These are phyloP conservation scores for Hypoxylon sp. DNA, from an alignment of 2,329 filamentous ascomycete species.

Conservation along the genomic window DNA sequence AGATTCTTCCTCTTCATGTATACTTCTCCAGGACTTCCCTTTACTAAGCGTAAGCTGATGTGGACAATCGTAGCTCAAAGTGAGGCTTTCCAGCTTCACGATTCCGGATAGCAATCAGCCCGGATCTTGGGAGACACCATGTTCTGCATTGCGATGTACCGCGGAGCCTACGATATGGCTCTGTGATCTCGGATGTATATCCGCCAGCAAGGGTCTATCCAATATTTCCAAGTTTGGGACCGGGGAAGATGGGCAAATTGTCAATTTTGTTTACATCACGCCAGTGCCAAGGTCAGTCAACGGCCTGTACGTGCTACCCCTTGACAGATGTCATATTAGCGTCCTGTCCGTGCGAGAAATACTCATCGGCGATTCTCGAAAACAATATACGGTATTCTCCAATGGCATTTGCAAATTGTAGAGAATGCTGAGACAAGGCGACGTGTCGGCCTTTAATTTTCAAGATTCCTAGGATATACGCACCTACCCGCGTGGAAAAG, in stretches of 20 bases:
- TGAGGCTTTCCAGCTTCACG: slow-evolving; percentile 12
- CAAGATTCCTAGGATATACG: background rate
- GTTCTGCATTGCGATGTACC: slow-evolving; percentile 26
- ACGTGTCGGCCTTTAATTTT: background rate
- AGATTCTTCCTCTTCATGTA: background rate
- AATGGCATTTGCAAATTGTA: background rate
- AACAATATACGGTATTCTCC: slow-evolving; percentile 10
- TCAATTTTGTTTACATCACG: slow-evolving; percentile 24
- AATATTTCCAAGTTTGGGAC: slow-evolving; percentile 7
- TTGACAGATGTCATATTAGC: slow-evolving; percentile 14
- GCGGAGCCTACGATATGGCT: slow-evolving; percentile 18
- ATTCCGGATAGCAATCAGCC: slow-evolving; percentile 15
- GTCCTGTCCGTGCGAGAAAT: slow-evolving; percentile 23
- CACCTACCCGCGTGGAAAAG: background rate
- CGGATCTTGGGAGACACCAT: slow-evolving; percentile 22
- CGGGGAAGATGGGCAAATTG: slow-evolving; percentile 15
- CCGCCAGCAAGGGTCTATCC: slow-evolving; percentile 21
- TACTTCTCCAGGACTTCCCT: slow-evolving; percentile 5
- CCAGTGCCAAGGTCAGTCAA: slow-evolving; percentile 19
- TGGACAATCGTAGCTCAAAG: background rate
- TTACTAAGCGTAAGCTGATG: slow-evolving; percentile 6
- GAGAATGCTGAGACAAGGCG: background rate
- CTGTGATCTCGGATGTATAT: slow-evolving; percentile 31
- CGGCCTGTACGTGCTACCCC: slow-evolving; percentile 20
- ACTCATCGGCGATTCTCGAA: slow-evolving; percentile 13